Base-by-base conservation (phyloP, 495 filamentous ascomycete species). In the Xylaria grammica region DNA sequence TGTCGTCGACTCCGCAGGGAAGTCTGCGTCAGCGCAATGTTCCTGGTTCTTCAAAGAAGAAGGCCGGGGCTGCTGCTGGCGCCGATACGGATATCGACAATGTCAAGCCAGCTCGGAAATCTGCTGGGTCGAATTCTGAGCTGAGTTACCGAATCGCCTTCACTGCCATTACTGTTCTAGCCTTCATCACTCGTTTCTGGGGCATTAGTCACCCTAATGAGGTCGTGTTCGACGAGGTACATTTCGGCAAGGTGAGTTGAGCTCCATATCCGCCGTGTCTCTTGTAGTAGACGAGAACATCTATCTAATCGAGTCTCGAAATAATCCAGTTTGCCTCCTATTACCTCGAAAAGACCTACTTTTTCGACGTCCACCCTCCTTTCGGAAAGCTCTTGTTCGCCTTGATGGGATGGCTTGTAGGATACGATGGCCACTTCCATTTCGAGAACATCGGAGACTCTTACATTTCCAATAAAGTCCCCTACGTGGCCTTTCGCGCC, bases 391-490 rank as follows among this genome's bases (percentile, higher is more conserved):
- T 92, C 67, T 85, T 92, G 51, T 92, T 93, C 73, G 95, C 95
- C 61, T 85, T 98, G 40, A 93, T 97, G 83, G 95, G 95, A 68
- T 99, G 94, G 94, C 84, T 99, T 59, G 86, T 89, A 20, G 95
- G 95, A 70, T 99, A 96, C 74, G 93, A 97, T 80, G 95, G 95
- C 64, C 89, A 94, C 71, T 99, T 98, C 78, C 86, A 94, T 75
- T 99, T 99, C 79, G 95, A 98, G 62, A 99, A 98, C 79, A 99
- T 99, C 72, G 95, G 95, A 71, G 95, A 98, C 75, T 97, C 94
- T 17, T 99, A 99, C 82, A 93, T 97, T 71, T 86, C 87, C 38
- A 97, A 99, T 83, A 94, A 94, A 69, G 94, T 99, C 22, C 95
- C 95, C 24, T 99, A 99, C 72, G 89, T 99, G 45, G 91, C 94